These are phyloP conservation scores for Gloeophyllum trabeum DNA, from an alignment of 768 basidiomycete species.

Conservation along the genomic window DNA sequence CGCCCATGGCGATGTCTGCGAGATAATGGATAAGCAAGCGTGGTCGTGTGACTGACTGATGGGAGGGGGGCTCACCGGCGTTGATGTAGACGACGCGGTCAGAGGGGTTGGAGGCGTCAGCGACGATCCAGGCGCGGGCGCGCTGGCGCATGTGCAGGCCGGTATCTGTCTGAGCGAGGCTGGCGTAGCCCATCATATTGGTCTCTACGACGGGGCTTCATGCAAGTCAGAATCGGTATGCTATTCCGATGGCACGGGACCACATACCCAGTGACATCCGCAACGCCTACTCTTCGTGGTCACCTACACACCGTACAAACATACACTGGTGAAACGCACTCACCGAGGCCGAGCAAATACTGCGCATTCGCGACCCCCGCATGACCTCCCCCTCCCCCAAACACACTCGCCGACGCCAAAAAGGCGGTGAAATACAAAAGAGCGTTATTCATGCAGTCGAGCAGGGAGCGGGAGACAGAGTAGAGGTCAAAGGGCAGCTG, in stretches of 20 bases:
- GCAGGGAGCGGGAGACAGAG: neutral
- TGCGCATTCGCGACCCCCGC: neutral
- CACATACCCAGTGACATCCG: conserved; percentile 62
- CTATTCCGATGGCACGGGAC: neutral
- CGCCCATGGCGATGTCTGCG: conserved; percentile 74
- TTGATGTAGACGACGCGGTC: conserved; percentile 69
- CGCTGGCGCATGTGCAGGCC: conserved; percentile 75
- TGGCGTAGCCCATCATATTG: conserved; percentile 79
- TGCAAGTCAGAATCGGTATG: conserved; percentile 5
- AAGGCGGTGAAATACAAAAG: neutral
- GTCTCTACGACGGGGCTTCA: conserved; percentile 67
- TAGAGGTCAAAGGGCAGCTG: neutral
- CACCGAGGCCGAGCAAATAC: neutral
- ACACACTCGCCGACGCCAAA: neutral
- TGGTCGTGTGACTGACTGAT: neutral
- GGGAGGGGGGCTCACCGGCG: conserved; percentile 32
- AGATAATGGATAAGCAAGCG: neutral
- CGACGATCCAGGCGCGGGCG: conserved; percentile 67
- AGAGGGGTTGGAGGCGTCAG: conserved; percentile 40
- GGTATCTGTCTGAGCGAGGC: conserved; percentile 50
- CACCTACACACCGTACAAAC: neutral
- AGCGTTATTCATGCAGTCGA: neutral
- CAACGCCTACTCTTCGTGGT: conserved; percentile 33
- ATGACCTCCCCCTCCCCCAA: neutral
- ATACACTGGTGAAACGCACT: neutral